Base-by-base conservation (phyloP, 208 protist species). In the Leishmania lainsoni region DNA sequence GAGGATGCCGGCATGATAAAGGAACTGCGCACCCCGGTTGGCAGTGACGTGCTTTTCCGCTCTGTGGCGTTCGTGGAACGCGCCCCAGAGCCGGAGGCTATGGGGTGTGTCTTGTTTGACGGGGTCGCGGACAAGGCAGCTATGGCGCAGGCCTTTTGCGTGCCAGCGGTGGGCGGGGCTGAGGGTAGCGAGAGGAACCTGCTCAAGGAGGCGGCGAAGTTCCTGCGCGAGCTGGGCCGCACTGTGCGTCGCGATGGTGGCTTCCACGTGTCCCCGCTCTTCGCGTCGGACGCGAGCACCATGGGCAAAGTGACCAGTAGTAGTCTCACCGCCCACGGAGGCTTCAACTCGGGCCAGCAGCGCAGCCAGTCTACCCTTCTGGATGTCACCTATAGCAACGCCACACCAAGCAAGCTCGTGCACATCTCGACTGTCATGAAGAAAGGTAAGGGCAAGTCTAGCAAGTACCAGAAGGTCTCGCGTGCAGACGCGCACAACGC, bases 381-480 rank as follows among this genome's bases (percentile, higher is more conserved):
- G 69, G 90, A 96, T 78, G 89, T 88, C 35, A 91, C 94, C n/a
- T 96, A 93, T 84, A 96, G 92, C 87, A 96, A 95, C 76, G 94
- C 94, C 17, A 95, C 89, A 20, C 94, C 92, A 69, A 95, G 85
- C 86, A 95, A 93, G 79, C 87, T 96, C 69, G 86, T 97, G 16
- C 91, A 90, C 76, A 92, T 96, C 81, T 96, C 94, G 1, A 89
- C 91, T 51, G 81, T 93, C 20, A 86, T 86, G 82, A 81, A 82
- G 66, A 86, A 82, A 17, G 74, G 77, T 20, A 81, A 80, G 48
- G 82, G 82, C 6, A 86, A 86, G 75, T 81, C 89, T 32, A 85
- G 80, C 39, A 86, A 83, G 73, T 84, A 84, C 42, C 86, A 85
- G 70, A 92, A 90, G 75, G 86, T 81, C 4, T 78, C 76, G 63